Evolutionary conservation across 2,329 filamentous ascomycete genomes (phyloP), one percentile per base, ranked within the genome.

Genomic region (Myriosclerotinia duriaeana): DNA sequence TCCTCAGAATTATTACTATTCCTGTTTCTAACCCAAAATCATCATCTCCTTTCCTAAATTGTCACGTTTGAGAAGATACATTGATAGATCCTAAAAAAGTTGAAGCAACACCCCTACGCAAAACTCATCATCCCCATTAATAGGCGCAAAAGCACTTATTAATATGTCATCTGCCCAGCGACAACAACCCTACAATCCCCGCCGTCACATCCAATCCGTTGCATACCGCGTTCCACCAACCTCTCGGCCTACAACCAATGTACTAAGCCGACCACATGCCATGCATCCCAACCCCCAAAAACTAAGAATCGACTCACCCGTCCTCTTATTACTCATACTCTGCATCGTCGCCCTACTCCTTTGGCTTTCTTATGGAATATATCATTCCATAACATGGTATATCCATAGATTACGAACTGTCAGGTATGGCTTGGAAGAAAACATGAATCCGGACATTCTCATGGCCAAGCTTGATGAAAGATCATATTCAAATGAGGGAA

Each of bases 221-320:
- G 44, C 58, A 50, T 50, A 60, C 44, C 14, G n/a, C 30, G 38
- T 8, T 26, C 34, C 34, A 7, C 8, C 12, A 20, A 17, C 8
- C 8, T 50, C 58, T 50, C n/a, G 26, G 11, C 5, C 44, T 14
- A 12, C 58, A 12, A 11, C 30, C 14, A 60, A 17, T 11, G 8
- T 20, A 38, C 20, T 60, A 34, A 60, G 34, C 46, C 58, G 58
- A 50, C 58, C 58, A 50, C 58, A 60, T 26, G 44, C 44, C 15
- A 60, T 50, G 44, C 44, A 60, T 26, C 58, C 58, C 30, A 60
- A 50, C n/a, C 44, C 38, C 9, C 58, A 50, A 38, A 60, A 60
- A n/a, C 44, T 60, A 26, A 60, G 58, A 38, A 60, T 60, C 8
- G 58, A 60, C 34, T n/a, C 44, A 20, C 58, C 58, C 1, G 34